Conservation (phyloP, 495 filamentous ascomycete species). For the Hypoxylon lienhwacheense region DNA sequence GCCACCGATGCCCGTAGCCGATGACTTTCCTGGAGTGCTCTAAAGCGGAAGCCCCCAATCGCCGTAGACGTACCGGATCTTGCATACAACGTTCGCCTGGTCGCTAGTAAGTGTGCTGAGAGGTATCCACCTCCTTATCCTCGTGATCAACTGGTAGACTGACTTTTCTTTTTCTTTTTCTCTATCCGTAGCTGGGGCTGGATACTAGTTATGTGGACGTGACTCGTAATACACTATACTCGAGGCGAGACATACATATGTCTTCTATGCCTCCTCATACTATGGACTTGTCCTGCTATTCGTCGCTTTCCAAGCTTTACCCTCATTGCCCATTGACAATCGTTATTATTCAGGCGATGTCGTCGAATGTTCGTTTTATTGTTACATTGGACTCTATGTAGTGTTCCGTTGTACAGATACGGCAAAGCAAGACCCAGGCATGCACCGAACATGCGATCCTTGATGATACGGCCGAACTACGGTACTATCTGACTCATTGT, state of each 20-base stretch:
- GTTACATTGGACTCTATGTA: constrained; percentile 1
- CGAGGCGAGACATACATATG: background rate
- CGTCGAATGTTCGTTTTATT: background rate
- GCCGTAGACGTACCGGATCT: constrained; percentile 8
- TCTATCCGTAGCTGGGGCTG: background rate
- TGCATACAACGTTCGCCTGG: too few species aligned
- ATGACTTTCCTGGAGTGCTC: background rate
- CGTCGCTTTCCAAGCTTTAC: too few species aligned
- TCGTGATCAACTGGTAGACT: background rate
- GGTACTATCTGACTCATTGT: too few species aligned
- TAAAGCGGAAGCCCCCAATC: background rate
- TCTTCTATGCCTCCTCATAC: too few species aligned
- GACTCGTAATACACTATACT: background rate
- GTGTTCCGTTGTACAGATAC: constrained; percentile 6
- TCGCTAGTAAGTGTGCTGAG: too few species aligned
- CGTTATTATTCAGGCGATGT: background rate
- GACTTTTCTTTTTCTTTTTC: background rate
- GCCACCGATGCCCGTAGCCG: too few species aligned
- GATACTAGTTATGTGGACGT: background rate
- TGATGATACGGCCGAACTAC: too few species aligned
- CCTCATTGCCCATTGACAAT: too few species aligned
- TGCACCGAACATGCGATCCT: too few species aligned
- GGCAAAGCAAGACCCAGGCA: constrained; percentile 7
- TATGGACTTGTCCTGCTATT: too few species aligned
- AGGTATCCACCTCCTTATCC: background rate